Evolutionary conservation across 768 basidiomycete species (phyloP), one percentile per base, ranked within the genome.

Genomic region (Hysterangium stoloniferum): DNA sequence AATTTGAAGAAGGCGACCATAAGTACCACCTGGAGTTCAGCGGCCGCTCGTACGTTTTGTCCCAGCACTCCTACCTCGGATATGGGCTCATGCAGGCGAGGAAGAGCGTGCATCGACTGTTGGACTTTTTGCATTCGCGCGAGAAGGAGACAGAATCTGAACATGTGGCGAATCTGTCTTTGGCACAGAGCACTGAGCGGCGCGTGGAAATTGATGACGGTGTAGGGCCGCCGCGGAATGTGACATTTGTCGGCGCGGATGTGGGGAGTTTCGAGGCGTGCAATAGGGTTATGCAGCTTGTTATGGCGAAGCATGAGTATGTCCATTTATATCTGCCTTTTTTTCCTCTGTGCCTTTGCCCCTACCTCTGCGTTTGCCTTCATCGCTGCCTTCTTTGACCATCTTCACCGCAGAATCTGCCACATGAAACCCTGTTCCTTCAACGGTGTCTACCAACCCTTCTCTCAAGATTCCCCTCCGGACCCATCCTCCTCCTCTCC

Each of bases 371-470:
- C 6, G 35, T 31, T 35, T 55, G 4, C 44, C 27, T 17, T 32
- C 45, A 45, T 17, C 24, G 12, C 29, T 4, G 24, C 40, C n/a
- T n/a, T n/a, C n/a, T n/a, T n/a, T n/a, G n/a, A n/a, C n/a, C n/a
- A n/a, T n/a, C n/a, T n/a, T n/a, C n/a, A n/a, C n/a, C n/a, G n/a
- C n/a, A 86, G 90, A 0, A 76, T 92, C 52, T 99, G 95, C 65
- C 81, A 88, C 58, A 71, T 85, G 54, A 88, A 93, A 60, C 96
- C 96, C 0, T 99, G 96, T 64, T 89, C 95, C 4, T 99, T 99
- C 71, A 83, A 90, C 60, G 96, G 96, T 11, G 91, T 96, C 22
- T 98, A 98, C 69, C 96, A 99, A 64, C 96, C 96, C 73, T 98
- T 22, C 71, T 86, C 52, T 87, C 95, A 55, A 83, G 88, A 8